Evolutionary conservation across 2,329 filamentous ascomycete genomes (phyloP).

Genomic region (Aspergillus candidus): DNA sequence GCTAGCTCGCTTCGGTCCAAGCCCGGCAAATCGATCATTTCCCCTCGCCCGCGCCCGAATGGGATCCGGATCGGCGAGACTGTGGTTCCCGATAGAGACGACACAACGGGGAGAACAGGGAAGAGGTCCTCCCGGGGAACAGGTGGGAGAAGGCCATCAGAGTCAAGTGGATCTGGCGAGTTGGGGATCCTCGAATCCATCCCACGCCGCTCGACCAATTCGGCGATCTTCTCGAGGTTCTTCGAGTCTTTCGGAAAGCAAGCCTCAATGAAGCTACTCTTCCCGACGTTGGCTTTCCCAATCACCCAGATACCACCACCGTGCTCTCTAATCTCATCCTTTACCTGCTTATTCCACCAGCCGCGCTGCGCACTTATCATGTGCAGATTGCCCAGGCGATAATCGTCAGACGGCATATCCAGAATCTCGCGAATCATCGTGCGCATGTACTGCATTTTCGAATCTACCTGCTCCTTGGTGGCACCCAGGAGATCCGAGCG

Average conservation of each 20-base stretch:
- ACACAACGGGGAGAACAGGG: conserved; percentile 80
- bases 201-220: conserved; percentile 27
- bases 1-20: conserved; percentile 69
- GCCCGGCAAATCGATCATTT: conserved; percentile 88
- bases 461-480: conserved; percentile 74
- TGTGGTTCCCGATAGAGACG: conserved; percentile 82
- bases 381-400: conserved; percentile 81
- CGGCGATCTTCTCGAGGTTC: conserved; percentile 35
- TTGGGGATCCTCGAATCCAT: conserved; percentile 13
- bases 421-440: conserved; percentile 72
- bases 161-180: conserved; percentile 17
- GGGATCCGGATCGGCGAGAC: conserved; percentile 90
- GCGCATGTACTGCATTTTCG: conserved; percentile 76
- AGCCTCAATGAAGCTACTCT: conserved; percentile 82
- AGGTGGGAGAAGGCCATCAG: conserved; percentile 64
- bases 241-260: conserved; percentile 72
- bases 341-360: conserved; percentile 88
- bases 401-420: conserved; percentile 57
- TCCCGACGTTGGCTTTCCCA: conserved; percentile 97
- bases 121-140: conserved; percentile 66
- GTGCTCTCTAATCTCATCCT: conserved; percentile 75
- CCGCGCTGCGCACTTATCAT: conserved; percentile 78
- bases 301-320: conserved; percentile 92
- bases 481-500: conserved; percentile 80
- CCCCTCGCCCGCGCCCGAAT: conserved; percentile 78